These are phyloP conservation scores for Phytophthora pseudosyringae DNA, from an alignment of 352 stramenopile species.

Conservation along the genomic window DNA sequence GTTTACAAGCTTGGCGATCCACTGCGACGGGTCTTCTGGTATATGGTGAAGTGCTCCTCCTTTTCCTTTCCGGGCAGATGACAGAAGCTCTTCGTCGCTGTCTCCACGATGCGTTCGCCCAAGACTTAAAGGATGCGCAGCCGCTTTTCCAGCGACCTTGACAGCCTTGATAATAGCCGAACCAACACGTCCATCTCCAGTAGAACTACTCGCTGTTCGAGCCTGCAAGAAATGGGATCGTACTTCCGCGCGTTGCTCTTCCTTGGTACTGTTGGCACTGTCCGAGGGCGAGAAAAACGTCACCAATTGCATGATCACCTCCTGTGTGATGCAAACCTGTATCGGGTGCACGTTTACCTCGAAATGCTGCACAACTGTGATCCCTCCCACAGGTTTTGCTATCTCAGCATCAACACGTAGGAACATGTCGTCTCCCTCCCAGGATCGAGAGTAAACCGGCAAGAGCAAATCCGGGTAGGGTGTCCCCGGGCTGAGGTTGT, in stretches of 20 bases:
- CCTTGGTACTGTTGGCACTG: constrained; percentile 39
- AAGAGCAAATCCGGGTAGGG: constrained; percentile 74
- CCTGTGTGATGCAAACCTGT: constrained; percentile 85
- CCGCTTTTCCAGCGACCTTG: constrained; percentile 69
- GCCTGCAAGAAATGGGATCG: constrained; percentile 68
- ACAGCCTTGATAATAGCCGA: constrained; percentile 65
- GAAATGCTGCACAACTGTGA: constrained; percentile 82
- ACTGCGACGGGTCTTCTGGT: constrained; percentile 52
- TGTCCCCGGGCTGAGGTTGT: constrained; percentile 75
- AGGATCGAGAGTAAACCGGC: constrained; percentile 45
- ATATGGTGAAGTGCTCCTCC: constrained; percentile 33
- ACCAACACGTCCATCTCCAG: constrained; percentile 46
- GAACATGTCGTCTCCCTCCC: constrained; percentile 73
- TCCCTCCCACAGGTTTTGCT: constrained; percentile 56
- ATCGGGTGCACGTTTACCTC: constrained; percentile 87
- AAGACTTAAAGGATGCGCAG: constrained; percentile 55
- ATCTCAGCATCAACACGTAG: constrained; percentile 80
- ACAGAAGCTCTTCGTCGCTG: constrained; percentile 26
- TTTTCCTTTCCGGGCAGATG: constrained; percentile 21
- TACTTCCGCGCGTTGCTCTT: constrained; percentile 64
- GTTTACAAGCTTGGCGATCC: constrained; percentile 42
- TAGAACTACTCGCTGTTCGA: constrained; percentile 21
- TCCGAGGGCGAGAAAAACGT: constrained; percentile 56
- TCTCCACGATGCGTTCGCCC: constrained; percentile 39
- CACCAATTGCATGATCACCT: constrained; percentile 76